Evolutionary conservation across 1,284 basidiomycete species (phyloP).

Genomic region (Wolfiporia cocos): DNA sequence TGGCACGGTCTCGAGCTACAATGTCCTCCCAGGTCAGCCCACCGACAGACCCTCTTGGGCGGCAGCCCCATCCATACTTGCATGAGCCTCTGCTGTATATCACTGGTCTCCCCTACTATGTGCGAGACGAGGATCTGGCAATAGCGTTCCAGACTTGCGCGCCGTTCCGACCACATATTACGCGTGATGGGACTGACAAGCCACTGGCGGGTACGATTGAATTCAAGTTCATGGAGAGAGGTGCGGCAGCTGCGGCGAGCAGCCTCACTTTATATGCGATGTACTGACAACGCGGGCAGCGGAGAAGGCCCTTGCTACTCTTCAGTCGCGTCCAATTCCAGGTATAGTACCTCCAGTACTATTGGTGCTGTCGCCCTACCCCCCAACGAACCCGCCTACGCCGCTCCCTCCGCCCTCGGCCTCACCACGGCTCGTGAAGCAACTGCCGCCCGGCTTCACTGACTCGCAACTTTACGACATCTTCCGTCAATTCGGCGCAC

Average conservation of each 20-base stretch:
- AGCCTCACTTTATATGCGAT: background rate
- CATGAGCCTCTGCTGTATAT: constrained; percentile 76
- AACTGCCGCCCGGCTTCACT: constrained; percentile 59
- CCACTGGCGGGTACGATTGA: constrained; percentile 65
- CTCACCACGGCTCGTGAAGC: constrained; percentile 70
- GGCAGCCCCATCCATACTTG: constrained; percentile 64
- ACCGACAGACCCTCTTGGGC: constrained; percentile 18
- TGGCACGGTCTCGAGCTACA: constrained; percentile 5
- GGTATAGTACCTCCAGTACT: constrained; percentile 46
- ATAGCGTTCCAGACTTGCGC: constrained; percentile 63
- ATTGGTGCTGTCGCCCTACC: constrained; percentile 70
- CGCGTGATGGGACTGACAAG: constrained; percentile 48
- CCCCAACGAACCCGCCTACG: constrained; percentile 63
- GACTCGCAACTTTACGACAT: constrained; percentile 77
- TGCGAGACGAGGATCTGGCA: constrained; percentile 71
- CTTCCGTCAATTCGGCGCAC: constrained; percentile 67
- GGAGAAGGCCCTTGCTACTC: constrained; percentile 81
- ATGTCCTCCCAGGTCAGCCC: constrained; percentile 24
- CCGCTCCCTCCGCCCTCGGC: constrained; percentile 69
- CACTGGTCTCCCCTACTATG: constrained; percentile 61
- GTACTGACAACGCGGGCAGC: constrained; percentile 37
- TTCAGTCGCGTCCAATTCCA: constrained; percentile 68
- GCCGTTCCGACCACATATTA: constrained; percentile 72
- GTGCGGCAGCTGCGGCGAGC: constrained; percentile 35
- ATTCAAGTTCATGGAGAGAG: constrained; percentile 74